A percentile compares a stretch with the other conserved stretches of the same genome.
These are phyloP conservation scores for Penicillium maclennaniae DNA, from an alignment of 495 filamentous ascomycete genomes.

Conservation along the genomic window DNA sequence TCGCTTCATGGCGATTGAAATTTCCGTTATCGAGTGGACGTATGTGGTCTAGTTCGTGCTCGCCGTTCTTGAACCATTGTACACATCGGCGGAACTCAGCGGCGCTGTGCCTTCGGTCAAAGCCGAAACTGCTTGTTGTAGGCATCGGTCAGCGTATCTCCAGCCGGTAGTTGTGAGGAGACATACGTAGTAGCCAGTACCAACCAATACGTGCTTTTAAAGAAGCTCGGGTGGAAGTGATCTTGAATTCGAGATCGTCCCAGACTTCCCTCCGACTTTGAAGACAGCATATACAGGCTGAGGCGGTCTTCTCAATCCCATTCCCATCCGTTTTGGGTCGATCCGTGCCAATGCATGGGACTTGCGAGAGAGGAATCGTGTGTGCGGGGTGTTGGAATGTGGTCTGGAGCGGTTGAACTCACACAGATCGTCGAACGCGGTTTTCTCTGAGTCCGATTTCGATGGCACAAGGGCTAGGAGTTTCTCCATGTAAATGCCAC, in stretches of 20 bases:
- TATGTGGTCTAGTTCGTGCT: neutral
- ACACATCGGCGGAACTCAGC: neutral
- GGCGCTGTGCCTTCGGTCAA: constrained; percentile 38
- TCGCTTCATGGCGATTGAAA: neutral
- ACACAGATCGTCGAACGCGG: too few species aligned
- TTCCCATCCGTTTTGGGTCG: neutral
- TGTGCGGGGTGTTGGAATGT: too few species aligned
- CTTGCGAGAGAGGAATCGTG: neutral
- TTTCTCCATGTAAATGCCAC: neutral
- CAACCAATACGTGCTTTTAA: neutral
- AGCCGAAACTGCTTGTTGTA: constrained; percentile 18
- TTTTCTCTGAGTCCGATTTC: neutral
- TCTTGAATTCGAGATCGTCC: neutral
- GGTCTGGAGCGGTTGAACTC: too few species aligned
- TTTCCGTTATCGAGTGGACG: neutral
- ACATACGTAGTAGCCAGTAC: neutral
- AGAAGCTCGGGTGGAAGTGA: neutral
- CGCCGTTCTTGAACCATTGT: constrained; percentile 1
- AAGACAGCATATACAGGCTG: neutral
- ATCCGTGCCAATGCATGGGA: neutral
- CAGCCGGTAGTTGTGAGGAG: too few species aligned
- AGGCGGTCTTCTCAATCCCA: neutral
- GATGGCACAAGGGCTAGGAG: neutral
- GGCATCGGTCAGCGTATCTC: too few species aligned
- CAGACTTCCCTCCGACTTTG: neutral